Percentiles rank a stretch among this genome's conserved stretches.
Conservation (phyloP, 768 basidiomycete genomes). For the Rhizopogon vulgaris region DNA sequence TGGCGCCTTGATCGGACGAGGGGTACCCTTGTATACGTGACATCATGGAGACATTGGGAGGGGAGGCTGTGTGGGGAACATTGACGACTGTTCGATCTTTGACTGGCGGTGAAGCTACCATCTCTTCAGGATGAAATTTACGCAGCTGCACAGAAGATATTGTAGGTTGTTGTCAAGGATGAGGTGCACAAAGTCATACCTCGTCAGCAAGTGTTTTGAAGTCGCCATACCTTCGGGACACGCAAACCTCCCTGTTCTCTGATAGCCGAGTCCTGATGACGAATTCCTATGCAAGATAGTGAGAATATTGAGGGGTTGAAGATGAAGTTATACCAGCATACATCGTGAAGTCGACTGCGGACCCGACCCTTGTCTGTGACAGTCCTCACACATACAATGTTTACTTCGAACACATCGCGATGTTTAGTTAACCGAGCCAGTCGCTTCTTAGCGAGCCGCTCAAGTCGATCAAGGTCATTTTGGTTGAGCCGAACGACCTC, state of each 20-base stretch:
- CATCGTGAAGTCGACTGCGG: constrained; percentile 83
- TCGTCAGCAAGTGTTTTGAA: constrained; percentile 85
- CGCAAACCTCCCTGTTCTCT: constrained; percentile 70
- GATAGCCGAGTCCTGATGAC: constrained; percentile 82
- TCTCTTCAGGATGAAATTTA: constrained; percentile 77
- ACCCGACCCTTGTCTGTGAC: constrained; percentile 82
- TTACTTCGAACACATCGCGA: constrained; percentile 75
- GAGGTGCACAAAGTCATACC: constrained; percentile 34
- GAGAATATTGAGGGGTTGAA: constrained; percentile 2
- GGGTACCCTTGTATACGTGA: constrained; percentile 63
- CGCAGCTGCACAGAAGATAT: constrained; percentile 52
- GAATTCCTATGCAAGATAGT: constrained; percentile 65
- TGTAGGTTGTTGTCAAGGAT: background rate
- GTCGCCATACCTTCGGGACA: constrained; percentile 92
- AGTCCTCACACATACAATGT: constrained; percentile 82
- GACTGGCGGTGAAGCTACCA: constrained; percentile 75
- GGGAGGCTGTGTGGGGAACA: constrained; percentile 30
- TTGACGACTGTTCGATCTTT: constrained; percentile 80
- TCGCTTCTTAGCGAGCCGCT: constrained; percentile 61
- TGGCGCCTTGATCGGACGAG: background rate
- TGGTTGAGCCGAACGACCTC: constrained; percentile 89
- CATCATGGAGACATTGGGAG: constrained; percentile 2
- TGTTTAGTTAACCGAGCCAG: constrained; percentile 41
- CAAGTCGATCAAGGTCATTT: constrained; percentile 73
- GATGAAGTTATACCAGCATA: constrained; percentile 29